Percentiles rank a stretch among this genome's conserved stretches.
Conservation (phyloP, 495 filamentous ascomycete genomes). For the Penicillium cinerascens region DNA sequence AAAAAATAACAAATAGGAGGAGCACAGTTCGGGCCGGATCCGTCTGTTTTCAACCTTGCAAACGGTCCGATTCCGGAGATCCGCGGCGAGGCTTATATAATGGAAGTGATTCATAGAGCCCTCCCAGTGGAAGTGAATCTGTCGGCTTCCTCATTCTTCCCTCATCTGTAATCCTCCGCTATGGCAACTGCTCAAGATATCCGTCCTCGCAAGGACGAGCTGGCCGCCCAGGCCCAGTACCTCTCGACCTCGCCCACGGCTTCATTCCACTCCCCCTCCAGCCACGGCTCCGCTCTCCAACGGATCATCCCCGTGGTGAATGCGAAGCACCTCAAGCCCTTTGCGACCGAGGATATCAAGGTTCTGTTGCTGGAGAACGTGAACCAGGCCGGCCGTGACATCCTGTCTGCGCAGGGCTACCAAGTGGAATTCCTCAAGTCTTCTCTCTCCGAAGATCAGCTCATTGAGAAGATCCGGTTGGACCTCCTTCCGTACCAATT, state of each 20-base stretch:
- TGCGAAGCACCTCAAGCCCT: slow-evolving; percentile 88
- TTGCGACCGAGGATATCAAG: slow-evolving; percentile 91
- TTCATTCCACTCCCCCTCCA: slow-evolving; percentile 64
- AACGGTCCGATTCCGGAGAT: slow-evolving; percentile 28
- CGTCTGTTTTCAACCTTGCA: neutral
- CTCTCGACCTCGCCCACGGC: slow-evolving; percentile 61
- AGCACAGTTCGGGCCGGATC: neutral
- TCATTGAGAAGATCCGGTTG: slow-evolving; percentile 95
- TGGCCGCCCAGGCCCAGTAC: slow-evolving; percentile 44
- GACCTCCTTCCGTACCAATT: neutral
- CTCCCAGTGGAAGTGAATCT: neutral
- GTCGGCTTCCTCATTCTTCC: neutral
- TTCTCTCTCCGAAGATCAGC: slow-evolving; percentile 84
- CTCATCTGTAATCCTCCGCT: neutral
- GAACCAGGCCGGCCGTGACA: slow-evolving; percentile 81
- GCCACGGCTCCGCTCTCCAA: slow-evolving; percentile 33
- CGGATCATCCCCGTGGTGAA: slow-evolving; percentile 34
- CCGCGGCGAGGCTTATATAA: slow-evolving; percentile 23
- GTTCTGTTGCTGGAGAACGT: slow-evolving; percentile 95
- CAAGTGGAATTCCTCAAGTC: slow-evolving; percentile 90
- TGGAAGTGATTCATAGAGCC: slow-evolving; percentile 8
- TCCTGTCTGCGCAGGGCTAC: slow-evolving; percentile 82
- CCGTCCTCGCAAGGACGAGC: slow-evolving; percentile 28
- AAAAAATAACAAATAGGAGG: neutral
- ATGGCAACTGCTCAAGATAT: slow-evolving; percentile 33